Conservation (phyloP, 2,329 filamentous ascomycete species). For the Penicillium fuscoglaucum region DNA sequence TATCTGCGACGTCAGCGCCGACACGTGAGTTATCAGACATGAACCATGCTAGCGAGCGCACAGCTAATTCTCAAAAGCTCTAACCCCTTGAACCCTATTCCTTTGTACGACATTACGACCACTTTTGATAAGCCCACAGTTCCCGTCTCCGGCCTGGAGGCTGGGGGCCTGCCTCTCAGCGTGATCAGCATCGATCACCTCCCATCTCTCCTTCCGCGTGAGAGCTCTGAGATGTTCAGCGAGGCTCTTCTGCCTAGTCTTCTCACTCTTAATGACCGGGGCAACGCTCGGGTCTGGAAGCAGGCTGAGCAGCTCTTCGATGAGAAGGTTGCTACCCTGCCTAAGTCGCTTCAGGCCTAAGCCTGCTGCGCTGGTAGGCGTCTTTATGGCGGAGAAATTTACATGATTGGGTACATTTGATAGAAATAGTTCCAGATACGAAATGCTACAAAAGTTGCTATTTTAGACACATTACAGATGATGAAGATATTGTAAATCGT, state of each 20-base stretch:
- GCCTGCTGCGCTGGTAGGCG: not conserved
- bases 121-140: slow-evolving; percentile 89
- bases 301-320: slow-evolving; percentile 81
- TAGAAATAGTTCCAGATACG: slow-evolving; percentile 16
- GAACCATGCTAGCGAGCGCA: not conserved
- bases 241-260: slow-evolving; percentile 74
- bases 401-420: slow-evolving; percentile 18
- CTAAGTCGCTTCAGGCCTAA: slow-evolving; percentile 39
- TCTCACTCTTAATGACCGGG: slow-evolving; percentile 72
- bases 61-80: slow-evolving; percentile 34
- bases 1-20: slow-evolving; percentile 69
- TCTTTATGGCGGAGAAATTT: slow-evolving; percentile 5
- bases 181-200: slow-evolving; percentile 90
- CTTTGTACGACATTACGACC: slow-evolving; percentile 80
- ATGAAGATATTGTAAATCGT: not conserved
- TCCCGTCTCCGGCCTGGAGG: slow-evolving; percentile 58
- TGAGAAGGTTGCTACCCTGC: slow-evolving; percentile 73
- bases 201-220: slow-evolving; percentile 77
- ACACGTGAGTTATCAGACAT: slow-evolving; percentile 44
- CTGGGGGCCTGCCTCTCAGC: slow-evolving; percentile 61
- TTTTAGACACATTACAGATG: not conserved
- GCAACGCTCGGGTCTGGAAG: slow-evolving; percentile 72
- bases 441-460: slow-evolving; percentile 19
- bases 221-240: slow-evolving; percentile 84
- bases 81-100: slow-evolving; percentile 55